Base-by-base conservation (phyloP, 768 basidiomycete species). In the Megacollybia marginata region DNA sequence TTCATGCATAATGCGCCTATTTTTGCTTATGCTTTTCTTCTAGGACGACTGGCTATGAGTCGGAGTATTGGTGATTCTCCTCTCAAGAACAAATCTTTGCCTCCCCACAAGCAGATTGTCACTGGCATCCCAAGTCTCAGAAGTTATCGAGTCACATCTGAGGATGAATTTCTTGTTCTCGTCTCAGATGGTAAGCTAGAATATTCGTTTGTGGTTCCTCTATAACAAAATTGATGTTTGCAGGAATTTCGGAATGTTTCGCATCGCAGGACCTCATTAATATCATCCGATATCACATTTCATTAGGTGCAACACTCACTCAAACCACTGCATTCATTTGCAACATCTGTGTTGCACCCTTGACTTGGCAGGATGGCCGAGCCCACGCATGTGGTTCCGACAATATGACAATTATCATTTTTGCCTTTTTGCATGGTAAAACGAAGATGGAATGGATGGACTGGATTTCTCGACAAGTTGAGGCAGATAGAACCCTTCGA, bases 181-280 rank as follows among this genome's bases (percentile, higher is more conserved):
- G 96, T 96, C 31, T 99, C 96, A 65, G 96, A 99, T 66, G 96
- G 94, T 95, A 53, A 33, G n/a, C 79, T 63, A 47, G 40, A 33
- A 9, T 15, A 46, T 54, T 52, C 48, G 5, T 15, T 8, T 8
- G 8, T 40, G 8, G 3, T 40, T 40, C 4, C 13, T 5, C 43
- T 3, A 44, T 13, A 31, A 5, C 23, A 5, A 11, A 15, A 31
- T 31, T 10, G 8, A 40, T 44, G 5, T 16, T 13, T 31, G 15
- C 53, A 95, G 94, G 95, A 53, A 99, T 98, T 60, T 99, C 96
- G 96, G 96, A 99, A 65, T 98, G 96, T 62, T 67, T 98, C 34
- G 79, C 79, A 5, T 95, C 92, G 7, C 96, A 99, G 57, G 88
- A 96, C 62, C 90, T 87, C 42, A 75, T 97, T 52, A 88, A 98